Percentiles rank a stretch among this genome's conserved stretches.
Evolutionary conservation across 2,329 filamentous ascomycete genomes (phyloP).

Genomic region (Sarocladium strictum): DNA sequence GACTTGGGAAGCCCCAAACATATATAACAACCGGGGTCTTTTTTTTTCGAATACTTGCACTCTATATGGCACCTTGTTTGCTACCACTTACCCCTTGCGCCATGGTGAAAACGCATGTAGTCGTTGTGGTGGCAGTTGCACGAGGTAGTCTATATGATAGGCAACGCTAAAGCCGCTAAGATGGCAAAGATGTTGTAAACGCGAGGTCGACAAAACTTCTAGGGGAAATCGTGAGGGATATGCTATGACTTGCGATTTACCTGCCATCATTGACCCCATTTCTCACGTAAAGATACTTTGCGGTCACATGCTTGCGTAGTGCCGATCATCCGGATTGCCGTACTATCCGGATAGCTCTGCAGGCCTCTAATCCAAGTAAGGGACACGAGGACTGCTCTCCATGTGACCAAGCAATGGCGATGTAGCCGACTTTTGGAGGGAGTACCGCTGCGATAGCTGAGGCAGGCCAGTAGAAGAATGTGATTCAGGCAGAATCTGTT

Average conservation of each 20-base stretch:
- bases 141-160: background rate
- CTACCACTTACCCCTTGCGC: background rate
- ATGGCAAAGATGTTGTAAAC: background rate
- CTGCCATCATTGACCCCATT: background rate
- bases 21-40: background rate
- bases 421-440: constrained; percentile 35
- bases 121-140: background rate
- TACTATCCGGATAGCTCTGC: background rate
- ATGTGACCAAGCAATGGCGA: constrained; percentile 36
- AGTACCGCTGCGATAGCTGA: constrained; percentile 27
- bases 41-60: background rate
- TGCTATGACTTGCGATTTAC: background rate
- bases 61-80: background rate
- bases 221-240: background rate
- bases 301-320: background rate
- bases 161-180: background rate
- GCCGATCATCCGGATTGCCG: background rate
- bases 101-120: background rate
- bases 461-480: constrained; percentile 32
- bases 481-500: constrained; percentile 39
- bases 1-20: background rate
- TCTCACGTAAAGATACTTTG: background rate
- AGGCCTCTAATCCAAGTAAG: constrained; percentile 11
- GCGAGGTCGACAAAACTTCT: background rate
- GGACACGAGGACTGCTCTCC: constrained; percentile 25